Evolutionary conservation across 345 rosid species (phyloP).

Genomic region (Linum tenue): DNA sequence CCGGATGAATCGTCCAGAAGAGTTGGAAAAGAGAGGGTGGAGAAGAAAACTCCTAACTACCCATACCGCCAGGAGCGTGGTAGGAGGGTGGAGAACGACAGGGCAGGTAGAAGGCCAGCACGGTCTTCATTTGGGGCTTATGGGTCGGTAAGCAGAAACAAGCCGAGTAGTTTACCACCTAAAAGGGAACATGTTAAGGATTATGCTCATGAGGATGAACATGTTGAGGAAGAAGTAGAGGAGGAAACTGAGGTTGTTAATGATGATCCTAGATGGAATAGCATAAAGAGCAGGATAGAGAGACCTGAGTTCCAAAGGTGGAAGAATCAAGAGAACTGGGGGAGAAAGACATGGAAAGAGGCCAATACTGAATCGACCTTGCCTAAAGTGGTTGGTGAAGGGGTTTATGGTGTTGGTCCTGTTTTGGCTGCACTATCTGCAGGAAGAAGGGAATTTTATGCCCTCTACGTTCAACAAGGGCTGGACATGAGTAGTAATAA

Average conservation of each 20-base stretch:
- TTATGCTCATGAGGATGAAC: slow-evolving; percentile 10
- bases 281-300: slow-evolving; percentile 36
- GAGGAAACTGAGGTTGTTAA: slow-evolving; percentile 32
- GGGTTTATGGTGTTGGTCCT: slow-evolving; percentile 90
- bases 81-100: neutral
- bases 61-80: slow-evolving; percentile 12
- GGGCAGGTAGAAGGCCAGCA: neutral
- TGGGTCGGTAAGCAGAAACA: slow-evolving; percentile 12
- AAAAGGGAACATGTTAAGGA: slow-evolving; percentile 12
- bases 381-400: slow-evolving; percentile 85
- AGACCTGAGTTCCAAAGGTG: slow-evolving; percentile 51
- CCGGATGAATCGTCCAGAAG: slow-evolving; percentile 25
- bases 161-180: slow-evolving; percentile 7
- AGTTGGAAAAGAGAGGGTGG: neutral
- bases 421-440: slow-evolving; percentile 82
- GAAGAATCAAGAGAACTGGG: slow-evolving; percentile 72
- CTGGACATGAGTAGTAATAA: slow-evolving; percentile 63
- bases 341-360: slow-evolving; percentile 68
- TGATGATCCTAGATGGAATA: slow-evolving; percentile 56
- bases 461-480: slow-evolving; percentile 84
- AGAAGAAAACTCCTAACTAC: neutral
- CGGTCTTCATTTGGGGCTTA: slow-evolving; percentile 1
- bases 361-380: slow-evolving; percentile 47
- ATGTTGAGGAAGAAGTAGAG: slow-evolving; percentile 21
- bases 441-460: slow-evolving; percentile 67